Conservation (phyloP, 805 yeast genomes). For the Kodamaea fukazawae region DNA sequence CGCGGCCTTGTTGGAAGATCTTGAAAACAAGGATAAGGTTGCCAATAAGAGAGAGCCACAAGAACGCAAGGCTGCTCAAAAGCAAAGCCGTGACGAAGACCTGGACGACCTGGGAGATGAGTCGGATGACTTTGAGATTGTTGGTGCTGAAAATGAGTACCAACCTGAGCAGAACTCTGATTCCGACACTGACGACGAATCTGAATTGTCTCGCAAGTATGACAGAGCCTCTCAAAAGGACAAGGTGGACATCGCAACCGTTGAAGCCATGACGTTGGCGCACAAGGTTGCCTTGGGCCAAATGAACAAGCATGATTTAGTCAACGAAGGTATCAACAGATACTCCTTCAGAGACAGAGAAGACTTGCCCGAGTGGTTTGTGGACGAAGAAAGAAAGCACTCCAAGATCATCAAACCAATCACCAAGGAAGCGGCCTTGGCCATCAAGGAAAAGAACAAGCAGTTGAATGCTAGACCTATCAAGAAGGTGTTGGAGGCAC, state of each 20-base stretch:
- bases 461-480: constrained; percentile 94
- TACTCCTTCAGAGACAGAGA: constrained; percentile 90
- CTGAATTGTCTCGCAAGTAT: constrained; percentile 26
- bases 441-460: constrained; percentile 42
- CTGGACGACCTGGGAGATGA: constrained; percentile 43
- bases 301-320: constrained; percentile 74
- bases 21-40: constrained; percentile 21
- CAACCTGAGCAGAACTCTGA: constrained; percentile 43
- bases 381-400: constrained; percentile 88
- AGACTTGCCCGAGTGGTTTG: constrained; percentile 94
- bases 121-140: constrained; percentile 43
- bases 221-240: constrained; percentile 50
- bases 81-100: constrained; percentile 10
- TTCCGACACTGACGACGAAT: constrained; percentile 53
- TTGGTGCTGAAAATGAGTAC: constrained; percentile 22
- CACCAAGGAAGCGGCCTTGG: constrained; percentile 73
- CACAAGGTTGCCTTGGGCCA: constrained; percentile 93
- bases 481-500: constrained; percentile 97
- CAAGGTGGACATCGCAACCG: constrained; percentile 82
- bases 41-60: constrained; percentile 15
- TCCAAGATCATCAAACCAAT: constrained; percentile 86
- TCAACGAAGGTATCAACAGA: constrained; percentile 91
- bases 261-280: constrained; percentile 96
- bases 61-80: constrained; percentile 13
- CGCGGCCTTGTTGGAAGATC: constrained; percentile 47